Base-by-base conservation (phyloP, 2,329 filamentous ascomycete species). In the Plectosphaerella plurivora region DNA sequence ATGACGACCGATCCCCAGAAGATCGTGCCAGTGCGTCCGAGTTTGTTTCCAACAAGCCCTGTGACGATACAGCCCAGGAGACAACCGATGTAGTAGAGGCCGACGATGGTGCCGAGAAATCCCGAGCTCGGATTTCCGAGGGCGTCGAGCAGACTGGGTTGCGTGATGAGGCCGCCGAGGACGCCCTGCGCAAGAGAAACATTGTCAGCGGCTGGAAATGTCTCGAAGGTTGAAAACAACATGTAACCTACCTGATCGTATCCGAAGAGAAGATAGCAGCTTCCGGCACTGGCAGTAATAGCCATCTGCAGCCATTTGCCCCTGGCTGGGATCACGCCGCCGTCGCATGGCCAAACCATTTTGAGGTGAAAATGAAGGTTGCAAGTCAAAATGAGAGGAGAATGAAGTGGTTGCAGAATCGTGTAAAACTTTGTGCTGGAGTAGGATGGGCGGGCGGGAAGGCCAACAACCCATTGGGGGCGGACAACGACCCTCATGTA, bases 221-320 rank as follows among this genome's bases (percentile, higher is more conserved):
- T 44, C n/a, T 18, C 25, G n/a, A 28, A 35, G 45, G 18, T 46
- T 9, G 45, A 22, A 22, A 22, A 10, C 24, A 10, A 47, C 24
- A 9, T 47, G n/a, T 22, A 22, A 22, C 22, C 22, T 22, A 47
- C 45, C 24, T 47, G 45, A 18, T 47, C 45, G 25, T 47, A 47
- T 1, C 45, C 45, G n/a, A 47, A 47, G 12, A 47, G 45, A 16
- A 47, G 45, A 16, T 47, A 47, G 18, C 45, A 47, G 16, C 45
- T 47, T n/a, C 45, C 45, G n/a, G 45, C 25, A 35, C 45, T 47
- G n/a, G 45, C 45, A 47, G 45, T 36, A 18, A 47, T 47, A 15
- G 25, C 45, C n/a, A 18, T 18, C 9, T 12, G 45, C 10, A 47
- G 28, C 45, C 45, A 47, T 8, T 20, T 47, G 45, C 45, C 45